Evolutionary conservation across 441 rosid genomes (phyloP).

Genomic region (Theobroma grandiflorum): DNA sequence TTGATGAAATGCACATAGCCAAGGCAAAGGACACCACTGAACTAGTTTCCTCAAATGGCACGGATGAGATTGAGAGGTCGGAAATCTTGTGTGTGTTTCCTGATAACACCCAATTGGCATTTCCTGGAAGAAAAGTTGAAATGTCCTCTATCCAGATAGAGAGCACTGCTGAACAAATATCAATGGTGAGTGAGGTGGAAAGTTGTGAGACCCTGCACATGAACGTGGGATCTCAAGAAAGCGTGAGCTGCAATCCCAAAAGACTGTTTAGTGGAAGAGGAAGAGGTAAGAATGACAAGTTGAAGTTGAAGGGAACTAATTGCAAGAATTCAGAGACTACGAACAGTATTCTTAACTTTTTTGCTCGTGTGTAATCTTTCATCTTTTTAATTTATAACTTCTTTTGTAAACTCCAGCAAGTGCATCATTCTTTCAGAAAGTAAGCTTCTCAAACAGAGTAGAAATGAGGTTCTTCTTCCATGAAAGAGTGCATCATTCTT

Average conservation of each 20-base stretch:
- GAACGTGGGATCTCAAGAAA: constrained; percentile 47
- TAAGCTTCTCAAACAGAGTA: background rate
- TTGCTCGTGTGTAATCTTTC: constrained; percentile 47
- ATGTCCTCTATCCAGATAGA: constrained; percentile 26
- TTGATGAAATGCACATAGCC: constrained; percentile 34
- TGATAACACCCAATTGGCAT: constrained; percentile 18
- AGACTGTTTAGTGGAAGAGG: constrained; percentile 36
- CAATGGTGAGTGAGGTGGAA: constrained; percentile 47
- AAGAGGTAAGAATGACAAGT: constrained; percentile 39
- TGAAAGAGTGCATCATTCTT: background rate
- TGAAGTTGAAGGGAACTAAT: constrained; percentile 45
- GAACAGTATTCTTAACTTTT: constrained; percentile 68
- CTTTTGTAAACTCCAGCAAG: background rate
- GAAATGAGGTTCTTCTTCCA: no score
- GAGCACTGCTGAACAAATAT: constrained; percentile 36
- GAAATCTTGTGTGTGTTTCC: constrained; percentile 35
- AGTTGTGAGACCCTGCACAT: constrained; percentile 28
- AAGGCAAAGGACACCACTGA: constrained; percentile 27
- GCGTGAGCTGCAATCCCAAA: constrained; percentile 49
- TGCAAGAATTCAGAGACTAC: constrained; percentile 37
- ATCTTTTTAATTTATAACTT: background rate
- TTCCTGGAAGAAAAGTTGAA: constrained; percentile 33
- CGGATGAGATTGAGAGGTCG: constrained; percentile 31
- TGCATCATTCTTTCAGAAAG: background rate
- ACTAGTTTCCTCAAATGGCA: constrained; percentile 41